Base-by-base conservation (phyloP, 169 alveolate species). In the Perkinsus olseni region DNA sequence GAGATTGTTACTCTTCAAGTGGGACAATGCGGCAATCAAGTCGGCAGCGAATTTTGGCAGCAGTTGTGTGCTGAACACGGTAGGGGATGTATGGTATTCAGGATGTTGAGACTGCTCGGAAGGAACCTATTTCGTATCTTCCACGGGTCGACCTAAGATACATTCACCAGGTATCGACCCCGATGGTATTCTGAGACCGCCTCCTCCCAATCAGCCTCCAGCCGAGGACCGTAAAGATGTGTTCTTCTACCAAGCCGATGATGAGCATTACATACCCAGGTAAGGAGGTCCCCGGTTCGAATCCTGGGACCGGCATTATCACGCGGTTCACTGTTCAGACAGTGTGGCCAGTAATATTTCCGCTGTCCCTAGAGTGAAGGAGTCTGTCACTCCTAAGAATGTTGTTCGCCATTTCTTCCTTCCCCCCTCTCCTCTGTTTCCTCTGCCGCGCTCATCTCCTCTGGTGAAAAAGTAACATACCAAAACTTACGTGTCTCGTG, bases 11-110 rank as follows among this genome's bases (percentile, higher is more conserved):
- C 99, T 38, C 96, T 98, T 40, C 99, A 99, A 96, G 99, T 99
- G 39, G 99, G 99, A 91, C 99, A 99, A 95, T 99, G 99, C 95
- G 99, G 99, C 93, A 99, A 99, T 95, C 99, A 99, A 96, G 98
- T 99, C 38, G 99, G 99, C 10, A 98, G 97, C 95, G 99, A 99
- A 93, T 99, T 99, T 96, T 99, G 99, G 99, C 98, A 99, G 94
- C 98, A 98, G 93, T 96, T 99, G 40, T 98, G 99, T 93, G 97
- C 96, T 50, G 99, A 99, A 96, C 99, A 99, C 94, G 99, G 99
- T 74, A 98, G 99, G 74, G 97, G 96, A 91, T 94, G 97, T 93
- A 94, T 13, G 34, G 91, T 34, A 38, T 20, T 20, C 28, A 96
- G 93, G 95, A 97, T 92, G 98, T 96, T 91, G 99, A 98, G 91